Evolutionary conservation across 352 stramenopile genomes (phyloP).

Genomic region (Pythium dissotocum): DNA sequence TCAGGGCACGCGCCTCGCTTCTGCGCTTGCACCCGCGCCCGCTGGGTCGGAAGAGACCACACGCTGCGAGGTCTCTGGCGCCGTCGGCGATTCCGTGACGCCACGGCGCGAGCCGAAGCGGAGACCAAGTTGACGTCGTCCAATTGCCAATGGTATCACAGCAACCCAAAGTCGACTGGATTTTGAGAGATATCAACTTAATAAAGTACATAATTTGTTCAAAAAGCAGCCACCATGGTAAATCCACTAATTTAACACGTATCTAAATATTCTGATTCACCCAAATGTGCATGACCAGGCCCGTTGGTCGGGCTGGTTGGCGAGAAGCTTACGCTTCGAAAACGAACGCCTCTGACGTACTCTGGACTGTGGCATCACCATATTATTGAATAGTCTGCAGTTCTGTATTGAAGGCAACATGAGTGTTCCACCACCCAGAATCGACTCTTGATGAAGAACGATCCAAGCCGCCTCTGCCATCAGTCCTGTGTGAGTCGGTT

Average conservation of each 20-base stretch:
- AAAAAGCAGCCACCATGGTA: background rate
- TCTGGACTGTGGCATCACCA: background rate
- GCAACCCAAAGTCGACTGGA: background rate
- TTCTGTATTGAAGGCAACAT: too few relatives aligned
- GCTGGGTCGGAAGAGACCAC: background rate
- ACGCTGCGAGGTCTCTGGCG: background rate
- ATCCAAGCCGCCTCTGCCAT: too few relatives aligned
- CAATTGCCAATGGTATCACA: background rate
- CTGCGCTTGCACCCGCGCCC: background rate
- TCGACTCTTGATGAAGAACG: too few relatives aligned
- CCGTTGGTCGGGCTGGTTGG: background rate
- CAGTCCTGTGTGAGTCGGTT: too few relatives aligned
- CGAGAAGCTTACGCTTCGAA: background rate
- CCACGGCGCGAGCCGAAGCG: background rate
- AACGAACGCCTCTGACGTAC: background rate
- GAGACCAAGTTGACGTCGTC: background rate
- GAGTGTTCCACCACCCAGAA: too few relatives aligned
- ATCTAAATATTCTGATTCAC: background rate
- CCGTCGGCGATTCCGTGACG: constrained; percentile 2
- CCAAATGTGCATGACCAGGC: background rate
- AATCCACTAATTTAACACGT: background rate
- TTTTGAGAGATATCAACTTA: background rate
- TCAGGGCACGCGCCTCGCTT: background rate
- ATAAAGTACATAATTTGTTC: background rate
- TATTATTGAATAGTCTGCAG: too few relatives aligned